Evolutionary conservation across 179 eudicot genomes (phyloP).

Genomic region (Vitellaria paradoxa): DNA sequence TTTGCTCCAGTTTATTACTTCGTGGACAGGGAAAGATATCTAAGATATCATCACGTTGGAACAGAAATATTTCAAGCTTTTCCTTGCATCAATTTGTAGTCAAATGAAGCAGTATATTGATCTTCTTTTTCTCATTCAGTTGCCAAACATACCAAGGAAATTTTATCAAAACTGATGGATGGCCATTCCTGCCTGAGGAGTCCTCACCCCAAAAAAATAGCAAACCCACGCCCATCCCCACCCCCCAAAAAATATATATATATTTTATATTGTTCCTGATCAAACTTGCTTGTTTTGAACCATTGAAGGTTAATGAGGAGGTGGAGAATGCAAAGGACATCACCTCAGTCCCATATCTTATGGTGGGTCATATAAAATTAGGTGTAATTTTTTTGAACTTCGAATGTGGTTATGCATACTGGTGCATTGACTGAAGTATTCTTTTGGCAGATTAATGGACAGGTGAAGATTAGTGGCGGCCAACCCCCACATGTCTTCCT

Average conservation of each 20-base stretch:
- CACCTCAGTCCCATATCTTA: conserved; percentile 66
- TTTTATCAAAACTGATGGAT: neutral
- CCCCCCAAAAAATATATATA: neutral
- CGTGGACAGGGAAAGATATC: neutral
- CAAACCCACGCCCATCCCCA: neutral
- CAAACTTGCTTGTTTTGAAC: neutral
- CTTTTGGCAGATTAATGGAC: conserved; percentile 63
- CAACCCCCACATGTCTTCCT: conserved; percentile 76
- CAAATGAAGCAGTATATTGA: neutral
- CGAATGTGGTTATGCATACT: neutral
- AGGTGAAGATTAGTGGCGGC: conserved; percentile 68
- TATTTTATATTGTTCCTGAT: neutral
- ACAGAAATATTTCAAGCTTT: neutral
- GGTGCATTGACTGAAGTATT: conserved; percentile 1
- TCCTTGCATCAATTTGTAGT: neutral
- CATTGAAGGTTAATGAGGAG: conserved; percentile 70
- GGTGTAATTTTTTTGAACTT: neutral
- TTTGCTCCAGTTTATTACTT: neutral
- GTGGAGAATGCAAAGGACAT: conserved; percentile 56
- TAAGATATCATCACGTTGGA: too few species aligned
- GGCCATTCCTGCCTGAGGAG: neutral
- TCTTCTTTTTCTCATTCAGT: neutral
- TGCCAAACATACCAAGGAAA: neutral
- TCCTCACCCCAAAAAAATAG: neutral
- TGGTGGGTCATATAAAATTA: conserved; percentile 42